Percentiles rank a stretch among this genome's conserved stretches.
Evolutionary conservation across 2,329 filamentous ascomycete species (phyloP).

Genomic region (Bipolaris cookei): DNA sequence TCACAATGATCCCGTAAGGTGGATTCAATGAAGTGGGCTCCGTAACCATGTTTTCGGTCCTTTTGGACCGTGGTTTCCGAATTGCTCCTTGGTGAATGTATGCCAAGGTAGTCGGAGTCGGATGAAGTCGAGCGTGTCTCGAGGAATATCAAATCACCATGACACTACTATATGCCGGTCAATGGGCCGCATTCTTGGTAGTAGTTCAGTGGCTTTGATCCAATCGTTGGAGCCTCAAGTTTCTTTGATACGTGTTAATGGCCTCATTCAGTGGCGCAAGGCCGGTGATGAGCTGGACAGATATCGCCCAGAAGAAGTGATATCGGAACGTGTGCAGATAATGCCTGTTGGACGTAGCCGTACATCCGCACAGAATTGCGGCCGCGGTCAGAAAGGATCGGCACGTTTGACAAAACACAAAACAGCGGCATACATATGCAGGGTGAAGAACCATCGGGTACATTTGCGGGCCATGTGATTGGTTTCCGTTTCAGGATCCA

Average conservation of each 20-base stretch:
- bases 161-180: background rate
- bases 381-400: constrained; percentile 13
- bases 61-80: background rate
- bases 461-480: constrained; percentile 8
- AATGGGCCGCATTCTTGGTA: background rate
- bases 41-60: background rate
- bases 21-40: background rate
- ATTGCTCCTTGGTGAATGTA: background rate
- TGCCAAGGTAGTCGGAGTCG: background rate
- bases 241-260: background rate
- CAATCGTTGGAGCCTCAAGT: background rate
- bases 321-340: background rate
- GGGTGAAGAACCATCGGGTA: constrained; percentile 10
- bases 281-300: background rate
- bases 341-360: constrained; percentile 2
- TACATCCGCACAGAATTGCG: constrained; percentile 5
- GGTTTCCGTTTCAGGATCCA: constrained; percentile 2
- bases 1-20: background rate
- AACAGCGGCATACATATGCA: constrained; percentile 1
- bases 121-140: background rate
- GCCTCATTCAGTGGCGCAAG: background rate
- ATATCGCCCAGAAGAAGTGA: constrained; percentile 19
- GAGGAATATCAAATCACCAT: background rate
- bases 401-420: constrained; percentile 4
- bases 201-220: background rate